Conservation (phyloP, 2,329 filamentous ascomycete species). For the Alternaria hordeiaustralica region DNA sequence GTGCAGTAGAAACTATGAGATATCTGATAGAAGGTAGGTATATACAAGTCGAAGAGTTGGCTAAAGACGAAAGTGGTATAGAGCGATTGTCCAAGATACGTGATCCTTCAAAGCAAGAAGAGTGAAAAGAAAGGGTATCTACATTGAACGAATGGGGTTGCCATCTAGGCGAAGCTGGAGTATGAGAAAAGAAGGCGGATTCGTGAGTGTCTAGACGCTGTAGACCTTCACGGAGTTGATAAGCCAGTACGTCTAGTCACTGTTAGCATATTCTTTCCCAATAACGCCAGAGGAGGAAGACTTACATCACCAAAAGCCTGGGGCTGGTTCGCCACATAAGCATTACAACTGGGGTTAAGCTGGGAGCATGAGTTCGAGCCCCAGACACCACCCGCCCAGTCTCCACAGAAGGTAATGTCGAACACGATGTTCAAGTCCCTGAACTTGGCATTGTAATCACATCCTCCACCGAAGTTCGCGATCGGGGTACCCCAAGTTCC, state of each 20-base stretch:
- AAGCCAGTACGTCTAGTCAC: slow-evolving; percentile 45
- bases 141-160: neutral
- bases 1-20: slow-evolving; percentile 2
- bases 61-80: neutral
- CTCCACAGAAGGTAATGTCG: slow-evolving; percentile 62
- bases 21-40: neutral
- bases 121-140: neutral
- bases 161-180: neutral
- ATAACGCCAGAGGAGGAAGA: neutral
- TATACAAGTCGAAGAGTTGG: neutral
- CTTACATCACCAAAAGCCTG: slow-evolving; percentile 46
- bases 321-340: slow-evolving; percentile 48
- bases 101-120: neutral
- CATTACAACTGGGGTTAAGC: slow-evolving; percentile 44
- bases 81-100: neutral
- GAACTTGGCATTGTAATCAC: slow-evolving; percentile 46
- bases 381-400: slow-evolving; percentile 61
- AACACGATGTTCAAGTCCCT: slow-evolving; percentile 51
- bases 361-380: slow-evolving; percentile 36
- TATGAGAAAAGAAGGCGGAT: neutral
- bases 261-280: slow-evolving; percentile 8
- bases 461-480: slow-evolving; percentile 45
- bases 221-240: slow-evolving; percentile 50
- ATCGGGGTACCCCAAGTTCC: slow-evolving; percentile 51
- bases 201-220: slow-evolving; percentile 26